Conservation (phyloP, 257 asterid genomes). For the Linderniella brevidens region DNA sequence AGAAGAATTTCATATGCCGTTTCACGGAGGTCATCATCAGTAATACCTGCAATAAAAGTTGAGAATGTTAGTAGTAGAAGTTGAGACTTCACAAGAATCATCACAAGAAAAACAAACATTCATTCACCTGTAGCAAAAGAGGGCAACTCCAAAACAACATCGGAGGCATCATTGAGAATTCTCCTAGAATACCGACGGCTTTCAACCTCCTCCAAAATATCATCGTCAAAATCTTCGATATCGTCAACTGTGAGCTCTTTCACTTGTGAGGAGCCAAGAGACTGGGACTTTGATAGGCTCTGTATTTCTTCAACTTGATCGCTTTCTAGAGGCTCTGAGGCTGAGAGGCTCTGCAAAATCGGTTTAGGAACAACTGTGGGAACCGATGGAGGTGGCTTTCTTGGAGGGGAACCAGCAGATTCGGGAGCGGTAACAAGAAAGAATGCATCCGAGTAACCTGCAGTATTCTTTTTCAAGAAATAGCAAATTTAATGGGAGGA, state of each 20-base stretch:
- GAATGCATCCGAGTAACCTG: constrained; percentile 74
- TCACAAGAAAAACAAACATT: background rate
- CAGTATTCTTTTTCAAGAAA: constrained; percentile 44
- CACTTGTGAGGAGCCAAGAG: constrained; percentile 40
- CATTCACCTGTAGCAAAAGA: constrained; percentile 68
- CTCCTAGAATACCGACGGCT: constrained; percentile 80
- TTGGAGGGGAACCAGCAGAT: constrained; percentile 83
- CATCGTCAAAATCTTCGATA: constrained; percentile 80
- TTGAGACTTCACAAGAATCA: background rate
- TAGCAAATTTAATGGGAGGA: constrained; percentile 8
- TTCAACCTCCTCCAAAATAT: constrained; percentile 47
- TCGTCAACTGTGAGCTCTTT: constrained; percentile 84
- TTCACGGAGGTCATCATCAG: constrained; percentile 87
- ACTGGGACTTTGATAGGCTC: constrained; percentile 42
- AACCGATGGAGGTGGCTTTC: constrained; percentile 60
- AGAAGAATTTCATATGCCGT: constrained; percentile 90
- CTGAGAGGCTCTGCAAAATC: constrained; percentile 39
- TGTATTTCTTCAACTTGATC: constrained; percentile 45
- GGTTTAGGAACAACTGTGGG: constrained; percentile 34
- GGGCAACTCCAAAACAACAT: constrained; percentile 65
- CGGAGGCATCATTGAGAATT: constrained; percentile 85
- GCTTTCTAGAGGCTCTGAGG: constrained; percentile 43
- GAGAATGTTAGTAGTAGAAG: background rate
- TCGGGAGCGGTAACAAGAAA: constrained; percentile 70
- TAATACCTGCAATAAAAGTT: constrained; percentile 33